Percentiles rank a stretch among this genome's conserved stretches.
Evolutionary conservation across 805 yeast species (phyloP).

Genomic region (Candida sakaeoensis): DNA sequence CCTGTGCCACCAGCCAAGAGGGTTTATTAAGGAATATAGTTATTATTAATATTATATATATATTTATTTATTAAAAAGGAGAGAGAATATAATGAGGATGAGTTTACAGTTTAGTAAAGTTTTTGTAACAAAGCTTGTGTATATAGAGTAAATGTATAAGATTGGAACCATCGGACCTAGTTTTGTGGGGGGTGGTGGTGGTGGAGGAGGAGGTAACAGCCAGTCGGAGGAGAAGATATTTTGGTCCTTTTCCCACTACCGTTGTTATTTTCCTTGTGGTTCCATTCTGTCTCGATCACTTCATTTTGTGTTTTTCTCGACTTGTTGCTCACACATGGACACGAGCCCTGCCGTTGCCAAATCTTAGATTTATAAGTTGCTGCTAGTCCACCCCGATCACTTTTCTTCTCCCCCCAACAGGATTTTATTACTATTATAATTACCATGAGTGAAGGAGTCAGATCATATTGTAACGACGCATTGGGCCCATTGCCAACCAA

Average conservation of each 20-base stretch:
- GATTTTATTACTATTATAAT: background rate
- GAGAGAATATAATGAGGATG: no score
- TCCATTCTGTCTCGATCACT: background rate
- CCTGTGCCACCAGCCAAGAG: slow-evolving; percentile 97
- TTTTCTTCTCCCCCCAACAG: background rate
- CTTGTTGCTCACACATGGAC: background rate
- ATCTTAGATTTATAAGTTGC: background rate
- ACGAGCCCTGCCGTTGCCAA: background rate
- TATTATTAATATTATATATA: background rate
- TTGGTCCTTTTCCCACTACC: no score
- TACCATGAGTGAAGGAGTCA: slow-evolving; percentile 15
- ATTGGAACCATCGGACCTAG: background rate
- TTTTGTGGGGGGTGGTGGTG: no score
- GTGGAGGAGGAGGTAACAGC: no score
- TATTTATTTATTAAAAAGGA: slow-evolving; percentile 5
- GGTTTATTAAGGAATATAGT: slow-evolving; percentile 57
- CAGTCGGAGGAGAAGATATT: no score
- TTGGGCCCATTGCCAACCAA: slow-evolving; percentile 49
- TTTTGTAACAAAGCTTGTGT: no score
- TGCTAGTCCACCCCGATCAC: no score
- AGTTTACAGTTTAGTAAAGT: no score
- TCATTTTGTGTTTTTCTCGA: background rate
- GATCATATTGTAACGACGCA: slow-evolving; percentile 22
- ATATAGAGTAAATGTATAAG: background rate
- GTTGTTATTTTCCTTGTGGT: no score